A percentile compares a stretch with the other conserved stretches of the same genome.
These are phyloP conservation scores for Taxillus chinensis DNA, from an alignment of 164 flowering plant species.

Conservation along the genomic window DNA sequence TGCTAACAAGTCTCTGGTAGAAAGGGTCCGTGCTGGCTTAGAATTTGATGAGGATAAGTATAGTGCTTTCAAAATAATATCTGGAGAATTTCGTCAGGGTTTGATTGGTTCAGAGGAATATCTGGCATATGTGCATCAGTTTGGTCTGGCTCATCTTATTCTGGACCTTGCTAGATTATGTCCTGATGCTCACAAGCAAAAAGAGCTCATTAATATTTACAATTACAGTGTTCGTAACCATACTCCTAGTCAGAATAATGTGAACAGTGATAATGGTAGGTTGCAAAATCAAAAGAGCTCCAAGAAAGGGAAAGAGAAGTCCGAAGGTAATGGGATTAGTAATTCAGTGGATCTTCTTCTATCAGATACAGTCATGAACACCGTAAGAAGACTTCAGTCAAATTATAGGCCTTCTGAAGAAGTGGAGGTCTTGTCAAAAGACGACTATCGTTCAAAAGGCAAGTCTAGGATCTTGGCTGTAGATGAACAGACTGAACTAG, in stretches of 20 bases:
- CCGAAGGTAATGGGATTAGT: background rate
- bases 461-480: background rate
- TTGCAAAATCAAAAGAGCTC: background rate
- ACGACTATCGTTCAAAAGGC: background rate
- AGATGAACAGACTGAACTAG: background rate
- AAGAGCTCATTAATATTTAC: background rate
- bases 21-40: background rate
- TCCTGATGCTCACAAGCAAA: background rate
- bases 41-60: background rate
- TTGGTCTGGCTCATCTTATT: conserved; percentile 3
- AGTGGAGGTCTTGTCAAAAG: background rate
- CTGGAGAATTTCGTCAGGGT: background rate
- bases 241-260: background rate
- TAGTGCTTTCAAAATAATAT: background rate
- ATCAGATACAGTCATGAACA: background rate
- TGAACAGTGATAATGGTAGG: background rate
- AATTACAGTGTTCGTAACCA: background rate
- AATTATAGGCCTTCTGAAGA: background rate
- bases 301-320: background rate
- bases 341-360: background rate
- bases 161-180: background rate
- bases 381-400: background rate
- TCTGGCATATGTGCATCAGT: conserved; percentile 2
- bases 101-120: background rate
- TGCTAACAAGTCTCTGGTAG: background rate